Evolutionary conservation across 2,329 filamentous ascomycete genomes (phyloP).

Genomic region (Scopulariopsis brevicaulis): DNA sequence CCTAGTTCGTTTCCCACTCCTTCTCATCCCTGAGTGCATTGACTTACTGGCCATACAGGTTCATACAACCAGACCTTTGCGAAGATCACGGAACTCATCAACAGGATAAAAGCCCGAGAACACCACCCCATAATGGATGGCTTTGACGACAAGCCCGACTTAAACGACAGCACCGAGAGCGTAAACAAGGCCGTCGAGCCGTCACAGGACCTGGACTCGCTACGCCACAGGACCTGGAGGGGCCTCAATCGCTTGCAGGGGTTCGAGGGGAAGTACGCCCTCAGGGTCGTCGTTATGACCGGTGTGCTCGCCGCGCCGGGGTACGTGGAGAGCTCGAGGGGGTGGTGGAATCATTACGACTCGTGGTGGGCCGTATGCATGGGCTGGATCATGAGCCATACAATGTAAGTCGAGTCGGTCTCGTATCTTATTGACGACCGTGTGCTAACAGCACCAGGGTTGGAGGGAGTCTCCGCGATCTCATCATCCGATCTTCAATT

Average conservation of each 20-base stretch:
- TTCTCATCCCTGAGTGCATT: too few relatives aligned
- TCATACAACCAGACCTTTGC: slow-evolving; percentile 32
- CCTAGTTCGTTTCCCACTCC: slow-evolving; percentile 21
- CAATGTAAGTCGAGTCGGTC: slow-evolving; percentile 19
- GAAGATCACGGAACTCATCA: slow-evolving; percentile 29
- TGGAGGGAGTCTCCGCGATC: slow-evolving; percentile 46
- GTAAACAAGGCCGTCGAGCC: not conserved
- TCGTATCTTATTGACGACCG: not conserved
- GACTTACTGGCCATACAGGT: not conserved
- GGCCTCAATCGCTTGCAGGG: slow-evolving; percentile 41
- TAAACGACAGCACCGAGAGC: not conserved
- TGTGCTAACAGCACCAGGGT: slow-evolving; percentile 23
- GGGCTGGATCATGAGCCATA: slow-evolving; percentile 44
- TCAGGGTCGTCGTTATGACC: slow-evolving; percentile 42
- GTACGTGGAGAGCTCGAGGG: slow-evolving; percentile 29
- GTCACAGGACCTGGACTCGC: not conserved
- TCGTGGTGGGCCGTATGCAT: slow-evolving; percentile 48
- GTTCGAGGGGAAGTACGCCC: slow-evolving; percentile 44
- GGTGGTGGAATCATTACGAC: slow-evolving; percentile 44
- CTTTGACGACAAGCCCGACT: slow-evolving; percentile 6
- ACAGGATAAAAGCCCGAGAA: slow-evolving; percentile 26
- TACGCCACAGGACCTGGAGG: slow-evolving; percentile 33
- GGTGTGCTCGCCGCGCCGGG: slow-evolving; percentile 40
- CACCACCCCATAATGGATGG: slow-evolving; percentile 18
- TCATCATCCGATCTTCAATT: slow-evolving; percentile 36